Evolutionary conservation across 2,329 filamentous ascomycete species (phyloP), one percentile per base, ranked within the genome.

Genomic region (Aureobasidium sp.): DNA sequence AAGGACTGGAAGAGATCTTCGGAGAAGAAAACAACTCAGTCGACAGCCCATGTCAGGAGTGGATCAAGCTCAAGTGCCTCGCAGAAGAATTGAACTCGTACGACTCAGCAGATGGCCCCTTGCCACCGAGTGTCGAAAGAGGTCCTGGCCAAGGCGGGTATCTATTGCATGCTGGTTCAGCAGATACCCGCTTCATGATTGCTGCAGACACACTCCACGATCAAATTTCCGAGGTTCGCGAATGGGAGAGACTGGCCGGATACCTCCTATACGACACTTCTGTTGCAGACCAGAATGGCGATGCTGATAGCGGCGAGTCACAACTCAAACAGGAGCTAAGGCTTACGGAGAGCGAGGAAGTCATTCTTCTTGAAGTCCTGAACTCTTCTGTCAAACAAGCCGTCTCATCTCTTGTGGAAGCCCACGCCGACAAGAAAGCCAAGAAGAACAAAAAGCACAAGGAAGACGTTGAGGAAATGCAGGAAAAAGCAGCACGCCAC

Each of bases 261-360:
- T 99, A 96, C 72, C 81, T 99, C 7, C 79, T 99, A 1, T 95
- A 90, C 70, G 94, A 99, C 68, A 92, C 97, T 72, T 94, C 91
- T 0, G 69, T 72, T 31, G 64, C 68, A 38, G 64, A 75, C 69
- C 70, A 84, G 71, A 77, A 85, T 66, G 74, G 79, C 65, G 73
- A 80, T 2, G 80, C 81, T 50, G 81, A 82, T 29, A 83, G 85
- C 62, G 75, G 84, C 1, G 82, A 89, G 54, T 77, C 77, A 19
- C 79, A 82, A 27, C 81, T 95, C 54, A 89, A 88, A 68, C 81
- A 83, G 63, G 83, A 87, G 29, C 87, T 90, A 66, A 88, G 87
- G 43, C 85, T 93, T 5, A 80, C 83, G 27, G 81, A 87, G 46
- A 82, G 82, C 15, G 92, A 99, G 71, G 93, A 97, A 70, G 81